Percentiles rank a stretch among this genome's conserved stretches.
These are phyloP conservation scores for Cyamopsis tetragonoloba DNA, from an alignment of 306 rosid genomes.

Conservation along the genomic window DNA sequence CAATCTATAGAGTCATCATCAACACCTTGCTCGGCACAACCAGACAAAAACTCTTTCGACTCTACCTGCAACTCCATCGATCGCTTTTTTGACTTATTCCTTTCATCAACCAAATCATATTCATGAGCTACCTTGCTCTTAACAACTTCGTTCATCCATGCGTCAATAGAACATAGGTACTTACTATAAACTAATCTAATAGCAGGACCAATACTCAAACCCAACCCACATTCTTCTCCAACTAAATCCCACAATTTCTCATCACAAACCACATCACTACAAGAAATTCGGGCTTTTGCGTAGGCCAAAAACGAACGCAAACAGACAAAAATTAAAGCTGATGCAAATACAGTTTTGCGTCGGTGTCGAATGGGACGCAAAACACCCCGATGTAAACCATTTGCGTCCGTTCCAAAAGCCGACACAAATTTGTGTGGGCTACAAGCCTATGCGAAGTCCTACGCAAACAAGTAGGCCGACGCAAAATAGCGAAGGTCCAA, in stretches of 20 bases:
- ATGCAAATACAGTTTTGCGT: conserved; percentile 48
- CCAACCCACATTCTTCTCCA: conserved; percentile 59
- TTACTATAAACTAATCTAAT: conserved; percentile 49
- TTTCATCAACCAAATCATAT: conserved; percentile 32
- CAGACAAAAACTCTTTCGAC: conserved; percentile 28
- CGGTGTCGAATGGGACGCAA: no score
- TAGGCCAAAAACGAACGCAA: no score
- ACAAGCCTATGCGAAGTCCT: no score
- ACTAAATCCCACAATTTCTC: conserved; percentile 55
- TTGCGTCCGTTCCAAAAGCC: no score
- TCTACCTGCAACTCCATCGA: conserved; percentile 52
- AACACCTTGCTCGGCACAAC: conserved; percentile 17
- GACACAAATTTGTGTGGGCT: no score
- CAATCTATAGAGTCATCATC: neutral
- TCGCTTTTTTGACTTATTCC: conserved; percentile 24
- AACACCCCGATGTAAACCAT: no score
- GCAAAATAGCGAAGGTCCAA: no score
- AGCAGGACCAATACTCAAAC: conserved; percentile 35
- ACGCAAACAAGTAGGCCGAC: no score
- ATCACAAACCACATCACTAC: conserved; percentile 34
- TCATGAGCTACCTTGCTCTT: conserved; percentile 36
- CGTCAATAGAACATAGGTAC: conserved; percentile 54
- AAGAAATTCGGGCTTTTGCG: conserved; percentile 52
- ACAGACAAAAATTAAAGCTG: no score
- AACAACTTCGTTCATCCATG: conserved; percentile 33